These are phyloP conservation scores for Candida silvicultrix DNA, from an alignment of 805 yeast species.

Conservation along the genomic window DNA sequence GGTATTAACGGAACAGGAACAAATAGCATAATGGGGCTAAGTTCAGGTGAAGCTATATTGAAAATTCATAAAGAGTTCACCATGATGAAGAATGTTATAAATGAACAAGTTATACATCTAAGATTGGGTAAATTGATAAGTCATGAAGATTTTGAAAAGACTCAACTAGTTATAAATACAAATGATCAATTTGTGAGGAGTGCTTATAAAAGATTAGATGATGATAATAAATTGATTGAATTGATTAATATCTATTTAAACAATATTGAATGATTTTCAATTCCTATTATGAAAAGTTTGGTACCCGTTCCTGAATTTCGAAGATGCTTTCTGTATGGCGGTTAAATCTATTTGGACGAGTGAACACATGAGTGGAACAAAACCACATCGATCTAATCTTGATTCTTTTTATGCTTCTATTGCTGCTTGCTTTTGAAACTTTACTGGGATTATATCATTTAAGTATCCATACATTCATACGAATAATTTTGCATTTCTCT, in stretches of 20 bases:
- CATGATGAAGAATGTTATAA: slow-evolving; percentile 14
- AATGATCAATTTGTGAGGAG: slow-evolving; percentile 14
- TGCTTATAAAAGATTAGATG: slow-evolving; percentile 16
- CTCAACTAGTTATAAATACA: slow-evolving; percentile 13
- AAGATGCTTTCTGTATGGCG: too few relatives aligned
- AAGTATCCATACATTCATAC: too few relatives aligned
- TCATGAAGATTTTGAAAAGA: slow-evolving; percentile 12
- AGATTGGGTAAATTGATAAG: slow-evolving; percentile 12
- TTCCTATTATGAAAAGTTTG: too few relatives aligned
- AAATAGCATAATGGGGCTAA: neutral
- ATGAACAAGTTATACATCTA: slow-evolving; percentile 14
- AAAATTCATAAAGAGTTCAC: slow-evolving; percentile 17
- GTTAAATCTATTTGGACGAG: too few relatives aligned
- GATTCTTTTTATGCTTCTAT: too few relatives aligned
- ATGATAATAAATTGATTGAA: slow-evolving; percentile 15
- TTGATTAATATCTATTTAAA: slow-evolving; percentile 16
- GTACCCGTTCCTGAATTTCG: too few relatives aligned
- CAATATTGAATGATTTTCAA: slow-evolving; percentile 3
- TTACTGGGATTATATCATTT: too few relatives aligned
- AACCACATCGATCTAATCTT: too few relatives aligned
- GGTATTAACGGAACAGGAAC: too few relatives aligned
- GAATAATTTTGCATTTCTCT: too few relatives aligned
- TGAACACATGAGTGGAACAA: too few relatives aligned
- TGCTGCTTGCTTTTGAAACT: too few relatives aligned
- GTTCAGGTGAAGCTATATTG: slow-evolving; percentile 17